Evolutionary conservation across 148 eudicot species (phyloP).

Genomic region (Nepenthes mirabilis): DNA sequence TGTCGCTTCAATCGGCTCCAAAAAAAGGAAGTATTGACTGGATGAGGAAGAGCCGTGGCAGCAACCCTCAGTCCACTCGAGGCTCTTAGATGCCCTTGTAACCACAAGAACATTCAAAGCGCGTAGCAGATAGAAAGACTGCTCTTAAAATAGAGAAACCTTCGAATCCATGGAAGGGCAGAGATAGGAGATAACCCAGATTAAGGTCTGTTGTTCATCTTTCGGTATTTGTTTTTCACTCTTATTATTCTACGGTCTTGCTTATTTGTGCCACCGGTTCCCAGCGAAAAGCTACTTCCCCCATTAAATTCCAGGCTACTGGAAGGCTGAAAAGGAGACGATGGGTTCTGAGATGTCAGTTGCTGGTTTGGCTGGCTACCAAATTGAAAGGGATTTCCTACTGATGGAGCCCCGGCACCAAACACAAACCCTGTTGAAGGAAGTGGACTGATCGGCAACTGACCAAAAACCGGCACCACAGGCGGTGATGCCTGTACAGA

Average conservation of each 20-base stretch:
- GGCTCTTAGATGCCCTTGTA: too few relatives aligned
- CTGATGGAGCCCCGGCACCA: slow-evolving; percentile 24
- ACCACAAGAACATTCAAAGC: too few relatives aligned
- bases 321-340: slow-evolving; percentile 44
- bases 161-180: too few relatives aligned
- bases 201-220: slow-evolving; percentile 6
- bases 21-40: too few relatives aligned
- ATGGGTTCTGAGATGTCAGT: slow-evolving; percentile 24
- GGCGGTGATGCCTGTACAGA: slow-evolving; percentile 39
- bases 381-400: slow-evolving; percentile 51
- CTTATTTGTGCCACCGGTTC: slow-evolving; percentile 58
- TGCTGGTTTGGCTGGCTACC: slow-evolving; percentile 47
- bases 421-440: slow-evolving; percentile 33
- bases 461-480: slow-evolving; percentile 38
- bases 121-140: too few relatives aligned
- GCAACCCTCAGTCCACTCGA: too few relatives aligned
- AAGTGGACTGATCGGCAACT: slow-evolving; percentile 17
- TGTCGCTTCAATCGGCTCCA: too few relatives aligned
- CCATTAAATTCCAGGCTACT: slow-evolving; percentile 49
- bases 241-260: slow-evolving; percentile 39
- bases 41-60: too few relatives aligned
- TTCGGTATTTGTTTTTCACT: slow-evolving; percentile 27
- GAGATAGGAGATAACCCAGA: too few relatives aligned
- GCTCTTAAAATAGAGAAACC: too few relatives aligned
- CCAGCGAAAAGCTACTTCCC: slow-evolving; percentile 76